Evolutionary conservation across 2,329 filamentous ascomycete species (phyloP).

Genomic region (Ascochyta fabae): DNA sequence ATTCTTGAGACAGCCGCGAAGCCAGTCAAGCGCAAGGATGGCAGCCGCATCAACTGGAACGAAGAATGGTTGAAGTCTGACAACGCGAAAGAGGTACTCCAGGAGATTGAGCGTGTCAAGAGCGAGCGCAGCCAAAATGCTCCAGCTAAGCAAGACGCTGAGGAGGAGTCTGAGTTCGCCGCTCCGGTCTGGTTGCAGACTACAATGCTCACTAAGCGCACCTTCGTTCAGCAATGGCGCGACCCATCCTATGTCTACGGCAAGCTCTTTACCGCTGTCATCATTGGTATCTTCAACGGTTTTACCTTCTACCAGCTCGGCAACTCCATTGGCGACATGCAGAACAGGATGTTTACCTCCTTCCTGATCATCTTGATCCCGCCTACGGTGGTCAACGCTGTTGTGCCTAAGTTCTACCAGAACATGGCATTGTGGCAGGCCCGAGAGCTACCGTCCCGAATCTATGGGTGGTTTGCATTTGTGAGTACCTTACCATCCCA

Average conservation of each 20-base stretch:
- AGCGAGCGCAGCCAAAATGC: constrained; percentile 61
- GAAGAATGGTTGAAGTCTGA: constrained; percentile 74
- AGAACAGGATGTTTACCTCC: constrained; percentile 77
- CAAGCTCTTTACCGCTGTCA: constrained; percentile 74
- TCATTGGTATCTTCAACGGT: constrained; percentile 78
- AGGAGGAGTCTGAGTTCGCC: constrained; percentile 64
- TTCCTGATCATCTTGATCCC: constrained; percentile 68
- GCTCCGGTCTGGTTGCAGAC: constrained; percentile 69
- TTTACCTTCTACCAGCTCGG: constrained; percentile 79
- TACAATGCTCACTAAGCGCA: constrained; percentile 69
- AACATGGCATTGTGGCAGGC: constrained; percentile 76
- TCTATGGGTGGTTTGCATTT: constrained; percentile 81
- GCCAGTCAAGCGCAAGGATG: constrained; percentile 59
- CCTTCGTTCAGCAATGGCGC: constrained; percentile 77
- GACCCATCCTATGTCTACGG: constrained; percentile 78
- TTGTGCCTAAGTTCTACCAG: constrained; percentile 78
- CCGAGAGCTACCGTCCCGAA: constrained; percentile 74
- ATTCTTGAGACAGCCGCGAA: constrained; percentile 70
- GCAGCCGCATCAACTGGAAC: constrained; percentile 72
- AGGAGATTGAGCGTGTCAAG: constrained; percentile 71
- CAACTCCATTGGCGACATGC: constrained; percentile 70
- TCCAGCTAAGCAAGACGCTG: constrained; percentile 15
- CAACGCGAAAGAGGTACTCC: constrained; percentile 63
- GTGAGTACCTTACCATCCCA: background rate
- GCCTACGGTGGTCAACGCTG: constrained; percentile 73